Base-by-base conservation (phyloP, 2,329 filamentous ascomycete genomes). In the Hypoxylon sp. region DNA sequence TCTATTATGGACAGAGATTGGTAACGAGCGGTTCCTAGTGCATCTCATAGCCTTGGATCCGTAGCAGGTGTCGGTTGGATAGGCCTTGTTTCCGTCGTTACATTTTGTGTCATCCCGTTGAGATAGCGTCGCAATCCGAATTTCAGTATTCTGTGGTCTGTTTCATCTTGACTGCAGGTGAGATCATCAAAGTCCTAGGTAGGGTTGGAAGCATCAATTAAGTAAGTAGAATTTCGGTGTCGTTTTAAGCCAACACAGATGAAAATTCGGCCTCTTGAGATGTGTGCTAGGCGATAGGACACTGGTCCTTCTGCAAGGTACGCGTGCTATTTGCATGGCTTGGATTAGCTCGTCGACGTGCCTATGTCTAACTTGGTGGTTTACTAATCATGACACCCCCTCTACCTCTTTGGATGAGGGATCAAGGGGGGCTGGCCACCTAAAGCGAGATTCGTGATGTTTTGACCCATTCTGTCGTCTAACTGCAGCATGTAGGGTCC, bases 161-260 rank as follows among this genome's bases (percentile, higher is more conserved):
- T 58, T 58, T 58, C 48, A 58, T 52, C 44, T 52, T 37, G 23
- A 55, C 47, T 37, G 26, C 31, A 20, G 31, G 44, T 55, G 55
- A 55, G 48, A 55, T 58, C 47, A 51, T 55, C 42, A 41, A 17
- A 32, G 27, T 36, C 43, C n/a, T n/a, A n/a, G n/a, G n/a, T n/a
- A n/a, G n/a, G n/a, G n/a, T n/a, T n/a, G n/a, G n/a, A n/a, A n/a
- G n/a, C n/a, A n/a, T 44, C 36, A 27, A 9, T 38, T 25, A 32
- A 23, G 3, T 17, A 40, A 29, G 30, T 53, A 34, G 35, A 21
- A 46, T 38, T 19, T 29, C 23, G 12, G 27, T 40, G 23, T 20
- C 8, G 30, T 16, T 15, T 36, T 32, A 36, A 34, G 5, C 9
- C 21, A 25, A 29, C 19, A 27, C 29, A 42, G 38, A 41, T 36